Conservation (phyloP, 352 stramenopile genomes). For the Globisporangium camurandrum region DNA sequence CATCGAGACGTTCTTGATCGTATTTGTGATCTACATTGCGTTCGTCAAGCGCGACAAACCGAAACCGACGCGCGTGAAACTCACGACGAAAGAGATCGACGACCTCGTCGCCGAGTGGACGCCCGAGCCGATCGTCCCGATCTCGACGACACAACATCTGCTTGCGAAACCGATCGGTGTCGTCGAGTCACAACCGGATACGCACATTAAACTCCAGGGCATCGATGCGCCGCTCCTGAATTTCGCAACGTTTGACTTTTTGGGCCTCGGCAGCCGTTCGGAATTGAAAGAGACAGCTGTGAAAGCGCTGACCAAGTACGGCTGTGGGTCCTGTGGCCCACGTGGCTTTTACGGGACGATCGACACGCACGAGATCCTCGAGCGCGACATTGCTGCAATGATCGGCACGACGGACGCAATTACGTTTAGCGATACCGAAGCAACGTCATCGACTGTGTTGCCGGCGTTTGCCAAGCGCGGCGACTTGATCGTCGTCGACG, state of each 20-base stretch:
- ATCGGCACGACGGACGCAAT: conserved; percentile 92
- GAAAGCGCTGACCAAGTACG: conserved; percentile 93
- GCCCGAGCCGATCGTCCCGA: conserved; percentile 82
- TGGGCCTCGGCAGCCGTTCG: conserved; percentile 82
- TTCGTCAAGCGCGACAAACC: conserved; percentile 81
- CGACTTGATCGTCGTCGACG: conserved; percentile 95
- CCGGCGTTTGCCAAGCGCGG: conserved; percentile 96
- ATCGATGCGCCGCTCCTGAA: conserved; percentile 84
- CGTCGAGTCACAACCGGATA: conserved; percentile 72
- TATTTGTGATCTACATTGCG: conserved; percentile 93
- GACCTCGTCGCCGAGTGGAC: conserved; percentile 87
- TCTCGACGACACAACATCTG: too few relatives aligned
- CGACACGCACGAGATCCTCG: conserved; percentile 83
- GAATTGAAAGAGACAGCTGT: conserved; percentile 87
- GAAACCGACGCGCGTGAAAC: conserved; percentile 44
- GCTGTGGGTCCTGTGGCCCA: conserved; percentile 95
- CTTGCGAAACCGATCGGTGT: conserved; percentile 58
- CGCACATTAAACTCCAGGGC: conserved; percentile 77
- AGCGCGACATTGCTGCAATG: conserved; percentile 90
- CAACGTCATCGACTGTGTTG: conserved; percentile 91
- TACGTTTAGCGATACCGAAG: conserved; percentile 95
- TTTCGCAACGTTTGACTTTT: conserved; percentile 95
- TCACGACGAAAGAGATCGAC: conserved; percentile 86
- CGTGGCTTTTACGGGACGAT: conserved; percentile 99
- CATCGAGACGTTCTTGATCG: conserved; percentile 96